Percentiles rank a stretch among this genome's conserved stretches.
phyloP scores from a whole-genome alignment of 2,329 filamentous ascomycete species.

The Sporothrix schenckii region DNA sequence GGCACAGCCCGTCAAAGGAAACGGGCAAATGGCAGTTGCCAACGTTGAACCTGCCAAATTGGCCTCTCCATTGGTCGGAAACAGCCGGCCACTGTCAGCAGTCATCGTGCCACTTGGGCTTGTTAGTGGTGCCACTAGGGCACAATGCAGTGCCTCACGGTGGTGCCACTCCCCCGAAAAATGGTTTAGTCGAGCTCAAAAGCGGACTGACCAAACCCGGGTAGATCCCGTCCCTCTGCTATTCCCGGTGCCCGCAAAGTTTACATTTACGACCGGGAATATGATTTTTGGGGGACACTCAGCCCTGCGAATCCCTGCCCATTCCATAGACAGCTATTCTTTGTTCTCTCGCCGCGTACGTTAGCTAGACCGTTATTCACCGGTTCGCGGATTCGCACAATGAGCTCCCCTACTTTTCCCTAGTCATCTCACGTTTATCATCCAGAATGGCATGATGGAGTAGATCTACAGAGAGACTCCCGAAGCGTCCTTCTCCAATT shows the following conservation, averaged over 20 bases:
- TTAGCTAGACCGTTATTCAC: conserved; percentile 6
- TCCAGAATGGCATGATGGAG: conserved; percentile 30
- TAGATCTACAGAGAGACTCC: too few species aligned
- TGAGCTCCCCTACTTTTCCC: conserved; percentile 22
- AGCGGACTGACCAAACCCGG: not conserved
- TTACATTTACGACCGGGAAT: not conserved
- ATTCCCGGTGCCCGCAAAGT: not conserved
- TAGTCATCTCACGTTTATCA: conserved; percentile 30
- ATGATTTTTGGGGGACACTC: not conserved
- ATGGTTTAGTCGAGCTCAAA: conserved; percentile 13
- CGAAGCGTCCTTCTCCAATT: conserved; percentile 2
- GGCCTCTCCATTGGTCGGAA: conserved; percentile 16
- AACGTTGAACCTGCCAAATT: not conserved
- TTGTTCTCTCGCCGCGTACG: conserved; percentile 17
- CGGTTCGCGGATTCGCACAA: not conserved
- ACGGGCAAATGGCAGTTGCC: not conserved
- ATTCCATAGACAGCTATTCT: conserved; percentile 8
- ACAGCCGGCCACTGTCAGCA: conserved; percentile 28
- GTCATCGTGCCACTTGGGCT: conserved; percentile 30
- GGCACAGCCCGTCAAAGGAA: not conserved
- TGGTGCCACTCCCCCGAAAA: conserved; percentile 29
- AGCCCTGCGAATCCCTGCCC: not conserved
- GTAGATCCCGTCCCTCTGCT: conserved; percentile 6
- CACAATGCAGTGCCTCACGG: conserved; percentile 15
- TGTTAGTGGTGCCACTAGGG: conserved; percentile 28